Evolutionary conservation across 176 grass and related monocot species (phyloP).

Genomic region (Triticum aestivum): DNA sequence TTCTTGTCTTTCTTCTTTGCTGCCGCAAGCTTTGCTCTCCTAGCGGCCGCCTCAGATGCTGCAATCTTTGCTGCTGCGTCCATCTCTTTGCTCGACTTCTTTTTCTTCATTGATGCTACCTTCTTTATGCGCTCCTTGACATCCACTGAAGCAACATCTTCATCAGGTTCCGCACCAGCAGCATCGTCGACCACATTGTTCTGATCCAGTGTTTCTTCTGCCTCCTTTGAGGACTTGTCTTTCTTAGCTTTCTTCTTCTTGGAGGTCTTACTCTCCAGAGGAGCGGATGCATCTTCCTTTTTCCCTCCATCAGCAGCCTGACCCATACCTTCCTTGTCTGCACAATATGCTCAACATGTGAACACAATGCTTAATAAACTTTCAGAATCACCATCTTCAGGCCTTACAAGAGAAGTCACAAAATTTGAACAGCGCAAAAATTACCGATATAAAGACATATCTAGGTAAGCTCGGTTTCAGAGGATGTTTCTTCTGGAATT

Average conservation of each 20-base stretch:
- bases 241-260: constrained; percentile 96
- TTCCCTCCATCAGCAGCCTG: constrained; percentile 51
- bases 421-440: not conserved
- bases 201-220: constrained; percentile 48
- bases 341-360: not conserved
- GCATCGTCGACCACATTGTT: constrained; percentile 23
- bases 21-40: constrained; percentile 63
- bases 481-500: not conserved
- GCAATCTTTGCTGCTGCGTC: constrained; percentile 68
- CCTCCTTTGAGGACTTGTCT: constrained; percentile 64
- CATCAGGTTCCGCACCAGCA: constrained; percentile 39
- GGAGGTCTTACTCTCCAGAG: constrained; percentile 59
- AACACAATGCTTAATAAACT: not conserved
- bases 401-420: not conserved
- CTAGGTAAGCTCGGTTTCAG: not conserved
- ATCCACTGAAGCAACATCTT: constrained; percentile 47
- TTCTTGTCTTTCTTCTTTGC: constrained; percentile 98
- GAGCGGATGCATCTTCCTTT: constrained; percentile 42
- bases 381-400: not conserved
- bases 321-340: constrained; percentile 34
- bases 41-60: constrained; percentile 65
- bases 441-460: not conserved
- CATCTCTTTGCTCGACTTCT: constrained; percentile 86
- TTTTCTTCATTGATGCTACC: constrained; percentile 73
- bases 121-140: constrained; percentile 87